Evolutionary conservation across 2,329 filamentous ascomycete genomes (phyloP).

Genomic region (Botryotinia narcissicola): DNA sequence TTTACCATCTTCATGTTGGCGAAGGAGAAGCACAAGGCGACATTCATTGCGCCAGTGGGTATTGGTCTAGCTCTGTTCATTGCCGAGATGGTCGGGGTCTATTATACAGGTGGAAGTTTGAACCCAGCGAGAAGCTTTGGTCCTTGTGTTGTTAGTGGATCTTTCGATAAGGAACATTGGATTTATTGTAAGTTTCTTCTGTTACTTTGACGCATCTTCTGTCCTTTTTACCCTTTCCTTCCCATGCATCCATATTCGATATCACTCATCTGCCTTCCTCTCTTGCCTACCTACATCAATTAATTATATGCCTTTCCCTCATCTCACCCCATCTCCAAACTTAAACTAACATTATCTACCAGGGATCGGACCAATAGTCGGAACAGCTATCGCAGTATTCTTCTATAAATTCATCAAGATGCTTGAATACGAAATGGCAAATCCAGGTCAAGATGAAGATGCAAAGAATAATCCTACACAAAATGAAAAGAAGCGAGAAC

Average conservation of each 20-base stretch:
- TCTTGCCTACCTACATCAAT: neutral
- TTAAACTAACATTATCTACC: neutral
- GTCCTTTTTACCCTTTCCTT: neutral
- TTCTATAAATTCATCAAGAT: conserved; percentile 51
- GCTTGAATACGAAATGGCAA: conserved; percentile 51
- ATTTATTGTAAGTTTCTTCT: conserved; percentile 41
- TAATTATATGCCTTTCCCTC: too few relatives aligned
- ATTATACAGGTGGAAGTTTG: conserved; percentile 48
- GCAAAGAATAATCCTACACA: conserved; percentile 19
- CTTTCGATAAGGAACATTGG: conserved; percentile 48
- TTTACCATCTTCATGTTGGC: conserved; percentile 52
- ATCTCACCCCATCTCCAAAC: neutral
- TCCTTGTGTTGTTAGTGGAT: conserved; percentile 45
- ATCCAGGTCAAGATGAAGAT: conserved; percentile 36
- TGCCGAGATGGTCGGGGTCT: conserved; percentile 47
- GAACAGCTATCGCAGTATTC: conserved; percentile 46
- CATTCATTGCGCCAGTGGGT: conserved; percentile 49
- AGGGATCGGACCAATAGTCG: conserved; percentile 51
- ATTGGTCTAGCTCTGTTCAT: conserved; percentile 49
- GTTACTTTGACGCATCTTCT: neutral
- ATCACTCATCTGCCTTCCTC: neutral
- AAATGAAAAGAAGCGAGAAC: conserved; percentile 11
- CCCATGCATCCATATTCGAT: neutral
- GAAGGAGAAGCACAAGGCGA: conserved; percentile 48
- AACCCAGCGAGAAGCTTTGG: conserved; percentile 50